Evolutionary conservation across 2,329 filamentous ascomycete genomes (phyloP), one percentile per base, ranked within the genome.

Genomic region (Fusarium pilosicola): DNA sequence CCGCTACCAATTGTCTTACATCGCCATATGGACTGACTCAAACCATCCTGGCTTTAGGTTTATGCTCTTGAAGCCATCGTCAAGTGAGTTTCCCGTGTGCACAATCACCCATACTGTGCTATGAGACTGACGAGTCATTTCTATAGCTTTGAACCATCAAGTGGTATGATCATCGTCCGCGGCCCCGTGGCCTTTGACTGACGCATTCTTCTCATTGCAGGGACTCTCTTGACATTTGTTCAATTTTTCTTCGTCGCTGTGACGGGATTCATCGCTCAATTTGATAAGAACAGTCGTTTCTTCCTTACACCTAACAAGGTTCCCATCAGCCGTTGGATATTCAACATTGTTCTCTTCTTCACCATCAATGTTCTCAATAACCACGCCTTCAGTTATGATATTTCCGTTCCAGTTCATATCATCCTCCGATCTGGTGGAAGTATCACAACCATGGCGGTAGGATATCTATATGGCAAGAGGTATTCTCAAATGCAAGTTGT

Each of bases 301-400:
- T 96, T 94, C 78, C 82, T 98, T 49, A 90, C 89, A 64, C 89
- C 89, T 24, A 95, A 95, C 74, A 91, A 90, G 58, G 94, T 98
- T 8, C 96, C 96, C 0, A 86, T 98, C 62, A 88, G 88, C 54
- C 93, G 94, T 80, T 98, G 96, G 95, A 80, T 94, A 56, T 86
- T 96, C 78, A 98, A 97, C 80, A 97, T 97, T 46, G 85, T 93
- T 8, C 89, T 98, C 76, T 98, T 98, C 84, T 96, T 97, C 81
- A 89, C 89, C 71, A 96, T 99, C 83, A 99, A 98, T 78, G 90
- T 98, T 65, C 85, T 99, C 79, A 99, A 99, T 84, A 99, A 99
- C 79, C 96, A 96, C 86, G 96, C 96, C 12, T 99, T 99, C 82
- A 95, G 94, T 71, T 99, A 98, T 84, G 92, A 95, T 77, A 98